phyloP scores from a whole-genome alignment of 768 basidiomycete genomes.

The Porphyrellus cyaneotinctus region DNA sequence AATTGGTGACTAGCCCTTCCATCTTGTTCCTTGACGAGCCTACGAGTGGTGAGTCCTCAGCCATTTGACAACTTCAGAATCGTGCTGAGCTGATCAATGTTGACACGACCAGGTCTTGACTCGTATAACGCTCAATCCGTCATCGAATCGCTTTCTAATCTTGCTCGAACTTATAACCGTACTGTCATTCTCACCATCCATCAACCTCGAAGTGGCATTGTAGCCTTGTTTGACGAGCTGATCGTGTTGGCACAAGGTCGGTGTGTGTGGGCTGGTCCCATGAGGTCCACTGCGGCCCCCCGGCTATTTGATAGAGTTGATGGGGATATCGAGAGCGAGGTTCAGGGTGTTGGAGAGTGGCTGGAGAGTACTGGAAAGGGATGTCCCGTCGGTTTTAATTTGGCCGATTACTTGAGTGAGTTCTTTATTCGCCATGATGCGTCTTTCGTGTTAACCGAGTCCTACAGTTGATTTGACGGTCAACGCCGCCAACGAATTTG shows the following conservation, averaged over 20 bases:
- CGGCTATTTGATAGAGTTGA: slow-evolving; percentile 7
- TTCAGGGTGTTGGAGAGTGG: slow-evolving; percentile 46
- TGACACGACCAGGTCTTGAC: slow-evolving; percentile 63
- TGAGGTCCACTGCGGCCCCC: slow-evolving; percentile 13
- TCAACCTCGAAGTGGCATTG: slow-evolving; percentile 96
- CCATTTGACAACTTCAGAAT: neutral
- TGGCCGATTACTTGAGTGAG: slow-evolving; percentile 93
- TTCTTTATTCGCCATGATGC: slow-evolving; percentile 9
- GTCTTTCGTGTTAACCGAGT: slow-evolving; percentile 2
- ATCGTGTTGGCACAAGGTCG: slow-evolving; percentile 83
- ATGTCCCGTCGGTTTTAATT: slow-evolving; percentile 93
- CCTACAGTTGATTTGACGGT: slow-evolving; percentile 67
- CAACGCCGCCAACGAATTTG: slow-evolving; percentile 44
- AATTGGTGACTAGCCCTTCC: slow-evolving; percentile 94
- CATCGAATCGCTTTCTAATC: slow-evolving; percentile 78
- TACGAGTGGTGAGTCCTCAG: slow-evolving; percentile 68
- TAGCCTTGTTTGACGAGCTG: slow-evolving; percentile 90
- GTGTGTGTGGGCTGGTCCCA: slow-evolving; percentile 32
- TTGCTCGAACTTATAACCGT: slow-evolving; percentile 86
- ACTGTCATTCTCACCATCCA: slow-evolving; percentile 98
- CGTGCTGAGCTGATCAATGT: neutral
- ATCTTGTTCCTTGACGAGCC: slow-evolving; percentile 97
- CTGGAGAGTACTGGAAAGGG: slow-evolving; percentile 73
- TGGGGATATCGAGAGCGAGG: slow-evolving; percentile 12
- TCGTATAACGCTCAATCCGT: slow-evolving; percentile 96